Percentiles rank a stretch among this genome's conserved stretches.
These are phyloP conservation scores for Nigrospora sphaerica DNA, from an alignment of 2,329 filamentous ascomycete species.

Conservation along the genomic window DNA sequence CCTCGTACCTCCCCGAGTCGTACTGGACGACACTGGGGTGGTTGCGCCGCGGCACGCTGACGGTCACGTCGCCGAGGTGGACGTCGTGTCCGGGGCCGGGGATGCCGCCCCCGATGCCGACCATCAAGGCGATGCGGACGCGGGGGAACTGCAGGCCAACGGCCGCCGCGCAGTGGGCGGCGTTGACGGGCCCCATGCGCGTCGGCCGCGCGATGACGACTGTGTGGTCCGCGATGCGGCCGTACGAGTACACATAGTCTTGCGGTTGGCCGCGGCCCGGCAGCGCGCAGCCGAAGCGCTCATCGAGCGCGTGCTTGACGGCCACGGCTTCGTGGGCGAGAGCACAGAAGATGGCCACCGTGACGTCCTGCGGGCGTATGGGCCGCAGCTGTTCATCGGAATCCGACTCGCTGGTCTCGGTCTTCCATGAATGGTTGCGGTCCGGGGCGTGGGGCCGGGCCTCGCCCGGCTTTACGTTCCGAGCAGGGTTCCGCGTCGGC, in stretches of 20 bases:
- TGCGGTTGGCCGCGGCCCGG: background rate
- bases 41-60: background rate
- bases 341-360: slow-evolving; percentile 8
- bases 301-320: slow-evolving; percentile 5
- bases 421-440: too few species aligned
- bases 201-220: slow-evolving; percentile 5
- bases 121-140: background rate
- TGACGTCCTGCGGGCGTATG: slow-evolving; percentile 3
- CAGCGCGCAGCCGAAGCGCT: slow-evolving; percentile 2
- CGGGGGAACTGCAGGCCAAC: background rate
- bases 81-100: background rate
- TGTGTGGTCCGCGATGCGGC: slow-evolving; percentile 5
- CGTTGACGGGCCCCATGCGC: slow-evolving; percentile 5
- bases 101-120: background rate
- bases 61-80: background rate
- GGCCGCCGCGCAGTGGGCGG: background rate
- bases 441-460: too few species aligned
- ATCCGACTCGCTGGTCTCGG: background rate
- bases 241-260: slow-evolving; percentile 5
- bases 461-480: too few species aligned
- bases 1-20: background rate
- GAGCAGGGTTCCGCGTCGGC: too few species aligned
- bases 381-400: background rate
- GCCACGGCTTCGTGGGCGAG: slow-evolving; percentile 5
- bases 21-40: background rate